Base-by-base conservation (phyloP, 169 alveolate species). In the Eimeria sp. region DNA sequence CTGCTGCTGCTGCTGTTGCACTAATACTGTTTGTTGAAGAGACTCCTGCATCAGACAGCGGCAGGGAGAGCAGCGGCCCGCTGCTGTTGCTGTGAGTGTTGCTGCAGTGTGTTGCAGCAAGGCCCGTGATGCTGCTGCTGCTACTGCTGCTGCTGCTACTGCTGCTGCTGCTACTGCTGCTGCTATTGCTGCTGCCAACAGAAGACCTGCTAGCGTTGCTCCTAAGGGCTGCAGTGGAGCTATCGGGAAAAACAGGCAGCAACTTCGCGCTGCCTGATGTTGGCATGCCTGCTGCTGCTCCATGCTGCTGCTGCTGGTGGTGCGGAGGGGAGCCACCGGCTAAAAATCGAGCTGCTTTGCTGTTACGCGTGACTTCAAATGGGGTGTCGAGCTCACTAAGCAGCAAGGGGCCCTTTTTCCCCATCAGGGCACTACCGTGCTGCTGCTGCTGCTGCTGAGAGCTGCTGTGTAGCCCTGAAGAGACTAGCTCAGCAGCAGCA, bases 371-470 rank as follows among this genome's bases (percentile, higher is more conserved):
- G 47, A 75, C 57, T 43, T 90, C 89, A 43, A 90, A 90, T 27
- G 95, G 95, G 63, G 95, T 90, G 49, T 90, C 95, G 40, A 90
- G 67, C 65, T 90, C 95, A 58, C 95, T 90, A n/a, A 90, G 89
- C 89, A 90, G 82, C 95, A 90, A 51, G 27, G 95, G 95, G 27
- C 95, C 89, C 20, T 54, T 27, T 14, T 67, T 67, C 10, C 88
- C 88, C 88, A 78, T 40, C 57, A 13, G 88, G 34, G 63, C 14
- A 5, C 54, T 20, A 18, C 3, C 40, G 40, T 72, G 83, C 83
- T 72, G 83, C 83, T 72, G 83, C 83, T 72, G 83, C 18, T 72
- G 83, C 83, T 13, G 51, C 51, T 7, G 88, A 78, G 27, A 16
- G 88, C 88, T 14, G 67, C 67, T 49, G 67, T 47, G 65, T 20